Evolutionary conservation across 371 early-diverging fungal species (phyloP).

Genomic region (Mortierella polycephala): DNA sequence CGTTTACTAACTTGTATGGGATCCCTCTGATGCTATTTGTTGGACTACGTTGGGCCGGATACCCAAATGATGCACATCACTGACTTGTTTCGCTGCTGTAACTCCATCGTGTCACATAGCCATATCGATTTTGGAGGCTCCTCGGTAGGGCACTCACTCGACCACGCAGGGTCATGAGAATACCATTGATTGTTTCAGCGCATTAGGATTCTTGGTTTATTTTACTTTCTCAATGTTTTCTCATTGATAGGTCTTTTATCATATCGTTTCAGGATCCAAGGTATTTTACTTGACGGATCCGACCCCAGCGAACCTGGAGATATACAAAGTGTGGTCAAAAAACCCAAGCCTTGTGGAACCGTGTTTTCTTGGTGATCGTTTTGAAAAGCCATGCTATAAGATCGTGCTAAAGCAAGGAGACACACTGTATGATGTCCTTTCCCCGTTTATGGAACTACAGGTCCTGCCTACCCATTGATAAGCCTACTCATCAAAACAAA

Average conservation of each 20-base stretch:
- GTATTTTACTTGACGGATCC: slow-evolving; percentile 91
- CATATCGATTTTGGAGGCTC: slow-evolving; percentile 95
- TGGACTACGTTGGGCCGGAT: background rate
- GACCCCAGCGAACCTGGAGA: slow-evolving; percentile 80
- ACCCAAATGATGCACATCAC: background rate
- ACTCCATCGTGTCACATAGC: slow-evolving; percentile 30
- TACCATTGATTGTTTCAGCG: too few relatives aligned
- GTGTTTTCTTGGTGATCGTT: slow-evolving; percentile 81
- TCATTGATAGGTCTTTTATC: slow-evolving; percentile 74
- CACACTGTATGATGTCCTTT: slow-evolving; percentile 65
- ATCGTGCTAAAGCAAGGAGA: slow-evolving; percentile 79
- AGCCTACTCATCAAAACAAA: too few relatives aligned
- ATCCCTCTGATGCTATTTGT: background rate
- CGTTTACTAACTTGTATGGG: slow-evolving; percentile 89
- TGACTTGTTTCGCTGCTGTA: background rate
- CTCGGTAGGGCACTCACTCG: slow-evolving; percentile 61
- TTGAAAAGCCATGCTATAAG: slow-evolving; percentile 70
- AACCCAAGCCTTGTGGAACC: slow-evolving; percentile 83
- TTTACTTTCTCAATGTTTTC: background rate
- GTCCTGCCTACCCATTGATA: too few relatives aligned
- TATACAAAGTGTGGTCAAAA: slow-evolving; percentile 88
- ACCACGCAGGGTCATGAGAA: too few relatives aligned
- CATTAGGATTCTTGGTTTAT: background rate
- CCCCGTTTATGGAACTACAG: background rate
- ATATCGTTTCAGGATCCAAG: slow-evolving; percentile 85